phyloP scores from a whole-genome alignment of 345 rosid genomes.

The Heritiera littoralis region DNA sequence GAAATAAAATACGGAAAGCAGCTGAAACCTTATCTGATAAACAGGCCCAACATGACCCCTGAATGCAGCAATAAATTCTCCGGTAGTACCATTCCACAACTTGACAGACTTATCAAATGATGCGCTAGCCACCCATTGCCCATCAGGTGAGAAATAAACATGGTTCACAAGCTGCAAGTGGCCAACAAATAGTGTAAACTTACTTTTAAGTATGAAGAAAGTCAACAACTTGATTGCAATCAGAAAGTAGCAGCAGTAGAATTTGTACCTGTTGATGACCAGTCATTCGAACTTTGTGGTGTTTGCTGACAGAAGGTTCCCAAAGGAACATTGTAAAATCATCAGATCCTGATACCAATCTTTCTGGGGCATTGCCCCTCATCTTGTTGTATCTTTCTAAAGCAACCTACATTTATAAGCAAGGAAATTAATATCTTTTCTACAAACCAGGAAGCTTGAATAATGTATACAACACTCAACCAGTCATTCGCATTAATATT shows the following conservation, averaged over 20 bases:
- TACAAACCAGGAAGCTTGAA: neutral
- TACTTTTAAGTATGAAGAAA: conserved; percentile 57
- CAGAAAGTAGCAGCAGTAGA: neutral
- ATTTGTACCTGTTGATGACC: conserved; percentile 81
- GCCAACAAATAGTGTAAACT: conserved; percentile 36
- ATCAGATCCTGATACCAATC: conserved; percentile 95
- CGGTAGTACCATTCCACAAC: conserved; percentile 89
- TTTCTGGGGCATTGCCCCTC: conserved; percentile 74
- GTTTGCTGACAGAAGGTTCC: conserved; percentile 86
- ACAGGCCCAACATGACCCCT: conserved; percentile 95
- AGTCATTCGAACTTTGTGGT: conserved; percentile 74
- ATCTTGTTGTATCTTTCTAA: conserved; percentile 76
- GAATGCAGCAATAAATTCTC: conserved; percentile 81
- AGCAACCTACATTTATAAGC: conserved; percentile 52
- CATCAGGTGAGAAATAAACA: conserved; percentile 97
- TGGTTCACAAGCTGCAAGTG: conserved; percentile 84
- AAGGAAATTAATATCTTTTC: neutral
- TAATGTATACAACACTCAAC: neutral
- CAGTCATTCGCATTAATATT: neutral
- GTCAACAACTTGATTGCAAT: conserved; percentile 23
- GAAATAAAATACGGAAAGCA: conserved; percentile 13
- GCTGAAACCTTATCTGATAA: conserved; percentile 76
- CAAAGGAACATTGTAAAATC: conserved; percentile 95
- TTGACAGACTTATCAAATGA: conserved; percentile 93
- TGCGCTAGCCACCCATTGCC: conserved; percentile 96